Percentiles rank a stretch among this genome's conserved stretches.
These are phyloP conservation scores for Arabidopsis hybrid DNA, from an alignment of 441 rosid species.

Conservation along the genomic window DNA sequence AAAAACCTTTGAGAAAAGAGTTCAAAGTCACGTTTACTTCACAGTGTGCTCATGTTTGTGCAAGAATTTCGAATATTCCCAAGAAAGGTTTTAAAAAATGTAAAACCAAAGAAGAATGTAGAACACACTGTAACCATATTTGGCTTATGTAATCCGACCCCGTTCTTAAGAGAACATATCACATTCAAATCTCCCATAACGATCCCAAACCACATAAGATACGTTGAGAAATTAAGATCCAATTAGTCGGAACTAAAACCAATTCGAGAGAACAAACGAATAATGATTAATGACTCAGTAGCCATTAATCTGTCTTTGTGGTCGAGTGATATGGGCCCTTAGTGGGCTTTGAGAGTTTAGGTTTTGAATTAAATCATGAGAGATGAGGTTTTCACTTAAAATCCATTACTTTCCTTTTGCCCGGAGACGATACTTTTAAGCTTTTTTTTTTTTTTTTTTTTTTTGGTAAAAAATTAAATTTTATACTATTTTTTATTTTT, in stretches of 20 bases:
- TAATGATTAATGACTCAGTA: too few relatives aligned
- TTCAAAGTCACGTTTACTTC: neutral
- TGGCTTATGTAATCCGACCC: conserved; percentile 30
- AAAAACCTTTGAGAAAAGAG: neutral
- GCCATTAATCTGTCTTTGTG: too few relatives aligned
- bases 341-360: too few relatives aligned
- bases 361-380: too few relatives aligned
- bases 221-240: conserved; percentile 23
- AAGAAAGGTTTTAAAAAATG: conserved; percentile 15
- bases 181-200: conserved; percentile 24
- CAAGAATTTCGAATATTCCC: neutral
- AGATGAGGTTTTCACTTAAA: too few relatives aligned
- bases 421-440: too few relatives aligned
- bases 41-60: neutral
- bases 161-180: conserved; percentile 24
- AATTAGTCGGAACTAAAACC: conserved; percentile 45
- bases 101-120: conserved; percentile 22
- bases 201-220: conserved; percentile 26
- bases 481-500: too few relatives aligned
- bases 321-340: too few relatives aligned
- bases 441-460: too few relatives aligned
- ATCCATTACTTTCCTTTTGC: too few relatives aligned
- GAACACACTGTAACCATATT: conserved; percentile 21
- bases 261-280: conserved; percentile 1
- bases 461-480: too few relatives aligned